Evolutionary conservation across 2,329 filamentous ascomycete genomes (phyloP), one percentile per base, ranked within the genome.

Genomic region (Hypoxylon sp.): DNA sequence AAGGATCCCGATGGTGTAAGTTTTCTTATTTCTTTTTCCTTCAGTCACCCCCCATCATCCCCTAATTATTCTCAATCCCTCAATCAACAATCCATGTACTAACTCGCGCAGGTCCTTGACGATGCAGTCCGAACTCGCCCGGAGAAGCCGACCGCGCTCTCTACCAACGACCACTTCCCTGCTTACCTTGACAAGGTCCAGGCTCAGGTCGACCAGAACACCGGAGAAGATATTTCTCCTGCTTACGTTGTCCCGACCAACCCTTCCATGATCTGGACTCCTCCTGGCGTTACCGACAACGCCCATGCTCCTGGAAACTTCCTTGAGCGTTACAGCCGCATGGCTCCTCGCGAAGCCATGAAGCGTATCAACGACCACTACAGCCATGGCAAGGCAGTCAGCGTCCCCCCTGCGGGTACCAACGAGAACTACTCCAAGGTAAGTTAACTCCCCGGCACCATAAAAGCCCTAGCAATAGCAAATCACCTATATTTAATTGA

Each of bases 1-100:
- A 70, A 73, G 26, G 55, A 79, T 80, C 70, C 82, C 90, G 5
- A 42, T 0, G 47, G 67, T n/a, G 72, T 73, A 67, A 68, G 69
- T 60, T 58, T 5, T n/a, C 35, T 29, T 14, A 3, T 33, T 31
- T 5, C 11, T 17, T 31, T 62, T 24, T 29, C 4, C 9, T 13
- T 13, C 22, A 17, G 4, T 33, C 29, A 9, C 1, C n/a, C 24
- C 2, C 22, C 42, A 8, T 33, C n/a, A 31, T 31, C 29, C 29
- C 29, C 29, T 22, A 22, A 22, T 22, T 22, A 22, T 22, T 22
- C 19, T 22, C 19, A 22, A 31, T 31, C 29, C 29, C 29, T 6
- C 26, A 14, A 10, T 35, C 4, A 19, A 33, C 4, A 3, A 26
- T 2, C 39, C 51, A 10, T 22, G 42, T 44, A 50, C 48, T 52